Evolutionary conservation across 331 rosid species (phyloP).

Genomic region (Acacia pycnantha): DNA sequence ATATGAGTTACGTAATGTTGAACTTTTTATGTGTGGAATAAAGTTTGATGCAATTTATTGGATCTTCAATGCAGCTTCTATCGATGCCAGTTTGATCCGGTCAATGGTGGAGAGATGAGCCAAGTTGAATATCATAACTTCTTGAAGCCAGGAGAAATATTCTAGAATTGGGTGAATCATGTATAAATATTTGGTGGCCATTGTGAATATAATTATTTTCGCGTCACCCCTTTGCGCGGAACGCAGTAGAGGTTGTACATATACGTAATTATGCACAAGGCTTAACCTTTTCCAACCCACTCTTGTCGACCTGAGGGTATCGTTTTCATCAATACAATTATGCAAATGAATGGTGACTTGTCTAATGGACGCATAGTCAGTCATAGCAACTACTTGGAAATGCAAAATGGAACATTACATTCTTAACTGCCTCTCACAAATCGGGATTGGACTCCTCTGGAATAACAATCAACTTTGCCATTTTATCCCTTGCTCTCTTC

Average conservation of each 20-base stretch:
- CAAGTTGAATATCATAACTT: slow-evolving; percentile 69
- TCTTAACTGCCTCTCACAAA: slow-evolving; percentile 24
- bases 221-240: not conserved
- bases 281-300: slow-evolving; percentile 2
- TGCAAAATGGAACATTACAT: not conserved
- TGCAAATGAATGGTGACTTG: slow-evolving; percentile 11
- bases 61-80: slow-evolving; percentile 62
- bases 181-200: slow-evolving; percentile 12
- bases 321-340: not conserved
- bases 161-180: slow-evolving; percentile 29
- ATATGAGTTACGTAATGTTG: not conserved
- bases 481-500: slow-evolving; percentile 46
- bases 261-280: slow-evolving; percentile 13
- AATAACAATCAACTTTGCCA: slow-evolving; percentile 57
- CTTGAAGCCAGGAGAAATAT: slow-evolving; percentile 68
- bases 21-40: not conserved
- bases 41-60: slow-evolving; percentile 22
- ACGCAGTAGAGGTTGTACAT: slow-evolving; percentile 31
- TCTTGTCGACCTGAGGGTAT: slow-evolving; percentile 18
- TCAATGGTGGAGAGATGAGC: slow-evolving; percentile 74
- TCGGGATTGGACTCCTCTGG: slow-evolving; percentile 70
- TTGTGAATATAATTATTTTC: slow-evolving; percentile 26
- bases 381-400: not conserved
- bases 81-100: slow-evolving; percentile 73
- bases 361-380: not conserved